Conservation (phyloP, 495 filamentous ascomycete genomes). For the Aspergillus campestris region DNA sequence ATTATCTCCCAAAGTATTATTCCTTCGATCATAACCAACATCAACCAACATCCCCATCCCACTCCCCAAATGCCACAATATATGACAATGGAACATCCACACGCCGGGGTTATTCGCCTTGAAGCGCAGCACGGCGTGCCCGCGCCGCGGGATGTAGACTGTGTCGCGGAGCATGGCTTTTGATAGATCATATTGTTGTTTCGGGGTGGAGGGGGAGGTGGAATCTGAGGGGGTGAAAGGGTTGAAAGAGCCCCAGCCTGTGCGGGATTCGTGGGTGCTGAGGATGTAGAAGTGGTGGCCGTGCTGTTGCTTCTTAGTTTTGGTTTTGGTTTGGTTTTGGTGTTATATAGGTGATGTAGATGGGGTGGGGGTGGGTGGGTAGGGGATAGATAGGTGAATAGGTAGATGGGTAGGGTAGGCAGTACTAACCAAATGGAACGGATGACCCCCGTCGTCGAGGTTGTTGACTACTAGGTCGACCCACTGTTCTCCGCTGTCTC, state of each 20-base stretch:
- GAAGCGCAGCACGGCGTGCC: constrained; percentile 57
- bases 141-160: constrained; percentile 46
- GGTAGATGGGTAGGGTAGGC: neutral
- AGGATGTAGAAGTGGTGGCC: constrained; percentile 79
- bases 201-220: too few relatives aligned
- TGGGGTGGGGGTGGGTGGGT: constrained; percentile 50
- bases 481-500: constrained; percentile 16
- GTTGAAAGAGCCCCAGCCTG: constrained; percentile 37
- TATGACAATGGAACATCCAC: constrained; percentile 55
- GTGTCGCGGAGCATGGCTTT: constrained; percentile 44
- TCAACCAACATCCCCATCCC: constrained; percentile 40
- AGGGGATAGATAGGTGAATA: neutral
- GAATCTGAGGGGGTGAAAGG: too few relatives aligned
- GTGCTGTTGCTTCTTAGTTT: constrained; percentile 42
- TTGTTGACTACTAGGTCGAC: constrained; percentile 47
- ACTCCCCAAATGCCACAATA: constrained; percentile 53
- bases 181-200: constrained; percentile 20
- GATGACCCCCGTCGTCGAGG: constrained; percentile 41
- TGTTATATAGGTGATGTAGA: too few relatives aligned
- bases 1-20: neutral
- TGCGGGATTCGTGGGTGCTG: constrained; percentile 27
- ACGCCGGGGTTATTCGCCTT: constrained; percentile 57
- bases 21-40: constrained; percentile 5
- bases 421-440: constrained; percentile 39
- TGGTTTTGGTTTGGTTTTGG: neutral